Base-by-base conservation (phyloP, 1,284 basidiomycete species). In the Rhodotorula sp. region DNA sequence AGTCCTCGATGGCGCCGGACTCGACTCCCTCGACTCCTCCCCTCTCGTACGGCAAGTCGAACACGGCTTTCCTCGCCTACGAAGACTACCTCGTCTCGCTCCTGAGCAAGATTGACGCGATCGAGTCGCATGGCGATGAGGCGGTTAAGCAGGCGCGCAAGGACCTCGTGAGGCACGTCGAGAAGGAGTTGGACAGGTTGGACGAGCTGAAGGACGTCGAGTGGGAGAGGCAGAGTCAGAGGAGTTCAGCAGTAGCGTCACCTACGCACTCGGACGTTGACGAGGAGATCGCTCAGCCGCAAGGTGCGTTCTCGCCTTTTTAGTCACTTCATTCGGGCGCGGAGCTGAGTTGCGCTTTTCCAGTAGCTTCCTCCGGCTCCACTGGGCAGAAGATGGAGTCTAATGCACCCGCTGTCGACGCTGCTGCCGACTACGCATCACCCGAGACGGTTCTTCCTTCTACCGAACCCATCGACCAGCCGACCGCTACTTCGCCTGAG, bases 41-140 rank as follows among this genome's bases (percentile, higher is more conserved):
- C 19, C 79, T 83, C 57, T 77, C 81, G 1, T 88, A 84, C 81
- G 85, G 84, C 55, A 79, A 84, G 8, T 79, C 78, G 62, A 87
- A 88, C 78, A 83, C 85, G n/a, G 81, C 85, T 0, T 81, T 88
- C 58, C 84, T 86, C 64, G 84, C 82, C 63, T 86, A 87, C 78
- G 85, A 87, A 69, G 83, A 88, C 72, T 82, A 82, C 34, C 82
- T 90, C 66, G 84, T 86, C 66, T 84, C 84, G 59, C 80, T 91
- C 22, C 81, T 91, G 46, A 84, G 86, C 58, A 82, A 83, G 66
- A 84, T 90, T 9, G 90, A 91, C 76, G 85, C 83, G 0, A 84
- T 91, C 7, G 84, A 88, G 72, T 88, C 86, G 69, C 83, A 83
- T 74, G 90, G 89, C 0, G 84, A 87, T 70, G 78, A 81, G 62